These are phyloP conservation scores for Alternaria ventricosa DNA, from an alignment of 2,329 filamentous ascomycete species.

Conservation along the genomic window DNA sequence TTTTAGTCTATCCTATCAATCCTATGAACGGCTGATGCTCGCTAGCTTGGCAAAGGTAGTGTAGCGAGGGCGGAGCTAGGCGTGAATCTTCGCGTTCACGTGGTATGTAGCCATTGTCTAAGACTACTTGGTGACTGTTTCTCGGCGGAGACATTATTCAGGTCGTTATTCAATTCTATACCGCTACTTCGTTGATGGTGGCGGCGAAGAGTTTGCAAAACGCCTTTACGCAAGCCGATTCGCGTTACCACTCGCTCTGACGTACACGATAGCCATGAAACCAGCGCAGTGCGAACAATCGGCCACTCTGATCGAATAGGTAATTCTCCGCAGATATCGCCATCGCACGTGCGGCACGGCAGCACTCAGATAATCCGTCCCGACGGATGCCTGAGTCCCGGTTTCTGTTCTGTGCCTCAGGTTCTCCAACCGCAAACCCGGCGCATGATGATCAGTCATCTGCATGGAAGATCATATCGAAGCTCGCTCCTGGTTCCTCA, in stretches of 20 bases:
- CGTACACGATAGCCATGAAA: neutral
- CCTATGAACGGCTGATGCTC: constrained; percentile 23
- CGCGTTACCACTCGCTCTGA: neutral
- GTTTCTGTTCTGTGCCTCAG: constrained; percentile 37
- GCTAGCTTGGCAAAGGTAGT: constrained; percentile 21
- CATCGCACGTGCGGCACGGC: constrained; percentile 10
- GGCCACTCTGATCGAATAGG: constrained; percentile 1
- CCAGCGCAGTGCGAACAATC: constrained; percentile 1
- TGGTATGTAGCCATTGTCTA: constrained; percentile 10
- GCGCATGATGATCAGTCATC: constrained; percentile 12
- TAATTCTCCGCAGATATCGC: constrained; percentile 12
- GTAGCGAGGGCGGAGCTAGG: constrained; percentile 13
- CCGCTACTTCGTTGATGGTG: constrained; percentile 8
- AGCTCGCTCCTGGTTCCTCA: constrained; percentile 18
- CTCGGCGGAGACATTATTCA: neutral
- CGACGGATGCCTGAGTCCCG: constrained; percentile 46
- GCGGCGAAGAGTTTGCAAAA: neutral
- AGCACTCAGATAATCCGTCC: constrained; percentile 11
- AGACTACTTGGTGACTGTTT: neutral
- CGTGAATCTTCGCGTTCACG: constrained; percentile 23
- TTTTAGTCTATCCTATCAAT: constrained; percentile 18
- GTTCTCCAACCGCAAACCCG: constrained; percentile 8
- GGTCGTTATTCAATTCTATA: constrained; percentile 1
- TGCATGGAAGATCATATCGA: constrained; percentile 23
- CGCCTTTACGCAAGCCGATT: neutral